Evolutionary conservation across 768 basidiomycete species (phyloP), one percentile per base, ranked within the genome.

Genomic region (Pleurotus djamor): DNA sequence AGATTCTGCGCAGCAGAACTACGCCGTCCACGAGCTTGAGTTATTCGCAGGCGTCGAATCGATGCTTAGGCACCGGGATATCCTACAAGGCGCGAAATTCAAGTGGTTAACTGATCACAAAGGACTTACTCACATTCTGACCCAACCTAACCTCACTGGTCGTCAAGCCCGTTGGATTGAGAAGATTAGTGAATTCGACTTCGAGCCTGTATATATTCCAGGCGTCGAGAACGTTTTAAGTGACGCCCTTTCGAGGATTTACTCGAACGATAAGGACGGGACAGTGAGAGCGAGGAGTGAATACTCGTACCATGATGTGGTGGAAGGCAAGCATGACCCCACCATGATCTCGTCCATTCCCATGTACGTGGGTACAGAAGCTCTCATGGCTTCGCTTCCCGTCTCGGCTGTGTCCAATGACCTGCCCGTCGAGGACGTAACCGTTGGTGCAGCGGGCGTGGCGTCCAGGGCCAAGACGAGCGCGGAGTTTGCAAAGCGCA

Each of bases 211-310:
- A 0, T 66, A 66, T 48, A 47, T 66, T 0, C 65, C 63, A 4
- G 65, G 65, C 3, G 37, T 37, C 5, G 55, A 62, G 13, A 66
- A 66, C 50, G 59, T 63, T 1, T 58, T 69, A 1, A 68, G 74
- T 0, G 74, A 79, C 57, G 67, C 74, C 0, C 59, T 79, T 4
- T 77, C 73, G 0, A 60, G 69, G 0, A 44, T 69, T 3, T 67
- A 65, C 41, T 57, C 63, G 2, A 59, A 62, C 34, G 54, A 61
- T 32, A n/a, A 33, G 6, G 50, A 59, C 1, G 65, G 67, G 0
- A 64, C 59, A 0, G 57, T 65, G 10, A 8, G 64, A 2, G 52
- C 65, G 2, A 7, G 37, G 0, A 63, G 60, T 38, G 65, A 68
- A 36, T 64, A 66, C 36, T 63, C 59, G 0, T 60, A 63, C 38